A percentile compares a stretch with the other conserved stretches of the same genome.
Conservation (phyloP, 257 asterid genomes). For the Lycium ferocissimum region DNA sequence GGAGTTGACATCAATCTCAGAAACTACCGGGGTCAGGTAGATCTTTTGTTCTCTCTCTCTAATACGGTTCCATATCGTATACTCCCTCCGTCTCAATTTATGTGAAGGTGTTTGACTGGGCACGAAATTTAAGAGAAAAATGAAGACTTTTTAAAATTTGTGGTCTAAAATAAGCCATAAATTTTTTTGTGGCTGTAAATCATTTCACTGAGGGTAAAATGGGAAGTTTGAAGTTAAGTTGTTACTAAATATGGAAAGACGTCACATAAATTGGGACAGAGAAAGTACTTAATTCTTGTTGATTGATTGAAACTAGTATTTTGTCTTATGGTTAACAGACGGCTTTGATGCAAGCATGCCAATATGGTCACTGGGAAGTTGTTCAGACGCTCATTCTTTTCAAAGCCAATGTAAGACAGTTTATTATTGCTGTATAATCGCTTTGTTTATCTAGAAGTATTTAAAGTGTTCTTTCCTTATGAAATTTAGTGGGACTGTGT, state of each 20-base stretch:
- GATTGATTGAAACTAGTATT: constrained; percentile 18
- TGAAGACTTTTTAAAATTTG: too few species aligned
- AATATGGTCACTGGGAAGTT: constrained; percentile 94
- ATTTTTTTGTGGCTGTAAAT: too few species aligned
- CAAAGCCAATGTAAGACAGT: constrained; percentile 73
- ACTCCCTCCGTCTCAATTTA: too few species aligned
- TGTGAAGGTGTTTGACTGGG: too few species aligned
- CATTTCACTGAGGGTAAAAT: too few species aligned
- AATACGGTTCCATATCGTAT: neutral
- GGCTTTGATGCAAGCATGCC: constrained; percentile 96
- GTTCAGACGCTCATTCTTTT: constrained; percentile 81
- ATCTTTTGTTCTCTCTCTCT: neutral
- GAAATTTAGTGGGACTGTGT: neutral
- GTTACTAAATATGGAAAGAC: too few species aligned
- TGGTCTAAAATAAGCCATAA: too few species aligned
- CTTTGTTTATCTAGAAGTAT: neutral
- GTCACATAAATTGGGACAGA: too few species aligned
- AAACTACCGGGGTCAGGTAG: constrained; percentile 89
- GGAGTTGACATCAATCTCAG: constrained; percentile 90
- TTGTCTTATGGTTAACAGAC: constrained; percentile 60
- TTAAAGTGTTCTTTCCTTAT: neutral
- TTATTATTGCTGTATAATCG: constrained; percentile 31
- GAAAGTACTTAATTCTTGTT: neutral
- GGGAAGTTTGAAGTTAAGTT: too few species aligned
- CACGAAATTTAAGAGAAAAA: too few species aligned